Conservation (phyloP, 768 basidiomycete genomes). For the Serendipita indica region DNA sequence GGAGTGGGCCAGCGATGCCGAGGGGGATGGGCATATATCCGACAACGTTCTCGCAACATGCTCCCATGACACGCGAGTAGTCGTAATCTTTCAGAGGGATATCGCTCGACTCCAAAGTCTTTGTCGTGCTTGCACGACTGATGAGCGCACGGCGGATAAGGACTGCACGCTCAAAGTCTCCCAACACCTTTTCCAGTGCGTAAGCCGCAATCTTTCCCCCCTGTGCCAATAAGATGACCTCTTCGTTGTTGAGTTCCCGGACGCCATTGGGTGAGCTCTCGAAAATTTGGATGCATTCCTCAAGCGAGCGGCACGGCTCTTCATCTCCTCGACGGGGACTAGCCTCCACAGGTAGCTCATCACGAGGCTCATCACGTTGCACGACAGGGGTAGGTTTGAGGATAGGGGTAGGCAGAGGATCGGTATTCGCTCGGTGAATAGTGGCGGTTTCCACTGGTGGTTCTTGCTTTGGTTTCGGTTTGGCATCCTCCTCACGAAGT, state of each 20-base stretch:
- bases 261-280: conserved; percentile 55
- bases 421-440: neutral
- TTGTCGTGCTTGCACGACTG: conserved; percentile 71
- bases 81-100: conserved; percentile 80
- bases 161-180: conserved; percentile 77
- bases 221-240: conserved; percentile 75
- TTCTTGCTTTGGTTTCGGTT: neutral
- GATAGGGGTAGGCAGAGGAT: neutral
- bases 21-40: conserved; percentile 94
- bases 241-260: conserved; percentile 70
- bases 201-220: conserved; percentile 92
- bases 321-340: neutral
- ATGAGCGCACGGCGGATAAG: conserved; percentile 73
- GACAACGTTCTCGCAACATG: conserved; percentile 97
- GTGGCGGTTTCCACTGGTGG: neutral
- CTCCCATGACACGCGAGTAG: conserved; percentile 84
- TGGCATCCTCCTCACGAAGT: neutral
- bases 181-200: conserved; percentile 88
- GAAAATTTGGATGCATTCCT: conserved; percentile 68
- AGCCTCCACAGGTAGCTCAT: neutral
- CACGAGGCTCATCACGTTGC: neutral
- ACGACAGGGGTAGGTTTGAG: neutral
- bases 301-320: conserved; percentile 35
- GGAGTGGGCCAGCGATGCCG: conserved; percentile 91
- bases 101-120: conserved; percentile 69